Conservation (phyloP, 495 filamentous ascomycete species). For the Podospora pseudopauciseta region DNA sequence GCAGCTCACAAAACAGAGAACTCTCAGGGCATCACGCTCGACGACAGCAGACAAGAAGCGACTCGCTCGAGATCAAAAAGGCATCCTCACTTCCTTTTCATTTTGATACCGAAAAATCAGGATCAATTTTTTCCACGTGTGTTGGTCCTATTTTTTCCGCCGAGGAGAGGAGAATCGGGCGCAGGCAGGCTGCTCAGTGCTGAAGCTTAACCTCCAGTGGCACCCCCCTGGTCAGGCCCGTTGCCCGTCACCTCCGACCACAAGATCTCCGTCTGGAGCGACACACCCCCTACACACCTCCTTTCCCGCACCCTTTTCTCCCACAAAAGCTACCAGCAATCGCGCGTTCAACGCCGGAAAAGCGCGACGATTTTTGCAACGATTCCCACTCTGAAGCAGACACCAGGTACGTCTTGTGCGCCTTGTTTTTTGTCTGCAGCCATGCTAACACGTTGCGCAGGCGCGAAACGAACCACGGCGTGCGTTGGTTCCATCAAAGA, state of each 20-base stretch:
- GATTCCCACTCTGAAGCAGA: constrained; percentile 21
- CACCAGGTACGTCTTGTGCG: constrained; percentile 20
- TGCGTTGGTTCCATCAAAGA: constrained; percentile 27
- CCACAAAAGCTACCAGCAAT: constrained; percentile 8
- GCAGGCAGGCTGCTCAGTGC: not conserved
- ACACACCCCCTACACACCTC: constrained; percentile 12
- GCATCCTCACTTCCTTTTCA: not conserved
- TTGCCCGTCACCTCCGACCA: constrained; percentile 29
- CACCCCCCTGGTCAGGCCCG: constrained; percentile 26
- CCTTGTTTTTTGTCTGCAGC: constrained; percentile 15
- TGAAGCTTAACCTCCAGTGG: not conserved
- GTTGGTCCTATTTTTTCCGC: not conserved
- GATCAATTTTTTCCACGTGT: not conserved
- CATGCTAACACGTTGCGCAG: constrained; percentile 33
- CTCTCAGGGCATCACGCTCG: not conserved
- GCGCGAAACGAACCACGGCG: constrained; percentile 21
- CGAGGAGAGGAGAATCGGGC: not conserved
- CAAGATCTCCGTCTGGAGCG: constrained; percentile 7
- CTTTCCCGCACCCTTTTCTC: constrained; percentile 23
- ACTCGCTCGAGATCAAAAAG: not conserved
- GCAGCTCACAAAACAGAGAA: too few relatives aligned
- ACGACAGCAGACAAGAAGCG: not conserved
- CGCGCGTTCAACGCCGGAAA: constrained; percentile 22
- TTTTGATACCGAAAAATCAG: not conserved
- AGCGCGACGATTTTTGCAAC: constrained; percentile 25